Evolutionary conservation across 2,329 filamentous ascomycete species (phyloP), one percentile per base, ranked within the genome.

Genomic region (Teratosphaeria viscida): DNA sequence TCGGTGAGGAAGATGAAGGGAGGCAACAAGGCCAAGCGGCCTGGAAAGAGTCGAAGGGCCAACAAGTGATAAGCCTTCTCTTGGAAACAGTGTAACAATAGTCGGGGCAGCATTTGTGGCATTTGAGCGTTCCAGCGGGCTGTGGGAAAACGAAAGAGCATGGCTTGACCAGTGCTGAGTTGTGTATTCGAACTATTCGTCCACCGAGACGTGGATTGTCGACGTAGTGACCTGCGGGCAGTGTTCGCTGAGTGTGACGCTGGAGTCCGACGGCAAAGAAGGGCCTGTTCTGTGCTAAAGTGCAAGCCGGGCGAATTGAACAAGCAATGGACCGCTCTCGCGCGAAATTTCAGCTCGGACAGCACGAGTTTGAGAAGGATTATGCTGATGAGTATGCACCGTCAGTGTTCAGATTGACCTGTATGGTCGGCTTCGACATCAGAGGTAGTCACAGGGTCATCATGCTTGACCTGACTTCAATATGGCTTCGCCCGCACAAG

Each of bases 1-100:
- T 91, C 87, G 58, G 82, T 81, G 43, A 90, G 87, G 80, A 88
- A 85, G 77, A 96, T 96, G 90, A 96, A 95, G 81, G 65, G 65
- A n/a, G 70, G 52, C 1, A 43, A 12, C 29, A 43, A 35, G 57
- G 64, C 65, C 59, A 64, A 65, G 39, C 64, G 75, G 59, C 72
- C 71, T 2, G 76, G 75, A 53, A 78, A 78, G 70, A 74, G 69
- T 56, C 74, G 73, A 68, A 69, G 76, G 56, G 66, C 68, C 39
- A 64, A 62, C 11, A 14, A 19, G 35, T 16, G 8, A 49, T n/a
- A 16, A n/a, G 35, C 19, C 2, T 4, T 23, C 26, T 55, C n/a
- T 32, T 58, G 19, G 23, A 8, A 32, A 52, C 16, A 14, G 16
- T 37, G 54, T 56, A 56, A 35, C 11, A 23, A 26, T 27, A 27